Evolutionary conservation across 495 filamentous ascomycete genomes (phyloP), one percentile per base, ranked within the genome.

Genomic region (Friedmanniomyces simplex): DNA sequence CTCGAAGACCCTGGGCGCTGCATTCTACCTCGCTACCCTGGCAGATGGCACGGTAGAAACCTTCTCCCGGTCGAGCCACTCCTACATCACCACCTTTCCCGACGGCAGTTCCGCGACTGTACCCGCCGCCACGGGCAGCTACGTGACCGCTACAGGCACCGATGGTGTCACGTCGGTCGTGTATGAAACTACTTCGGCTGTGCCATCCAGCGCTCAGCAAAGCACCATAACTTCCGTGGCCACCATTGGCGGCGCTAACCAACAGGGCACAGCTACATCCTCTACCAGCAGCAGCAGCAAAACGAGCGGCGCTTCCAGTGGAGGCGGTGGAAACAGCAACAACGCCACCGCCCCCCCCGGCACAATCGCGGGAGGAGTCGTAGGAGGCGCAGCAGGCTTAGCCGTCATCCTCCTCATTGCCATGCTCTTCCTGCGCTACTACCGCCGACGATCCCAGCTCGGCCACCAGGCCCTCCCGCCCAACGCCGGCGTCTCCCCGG

Each of bases 351-450:
- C 64, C 11, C 65, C 65, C 1, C 24, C 65, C 5, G 51, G 58
- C 16, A 61, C 57, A 18, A 59, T 67, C 10, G 65, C 60, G 8
- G 65, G 65, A 16, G 65, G 65, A 14, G 65, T 65, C 4, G 63
- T 67, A 13, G 65, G 65, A 18, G 65, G 65, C 34, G 62, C 60
- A 1, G 65, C 65, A 21, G 65, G 65, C 32, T 36, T 67, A 6
- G 62, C 65, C 1, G 37, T 65, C 20, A 26, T 67, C 22, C 50
- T 67, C n/a, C 50, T 67, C 20, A 46, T 65, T 14, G 57, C 63
- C 14, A 51, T 65, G 32, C 34, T 65, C 8, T 55, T 63, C 46
- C 37, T 67, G 2, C 65, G 65, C 34, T 67, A 63, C 63, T 65
- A 54, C 46, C 50, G 58, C n/a, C 58, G 64, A n/a, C 41, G 42